Evolutionary conservation across 2,329 filamentous ascomycete species (phyloP).

Genomic region (Aureobasidium lini): DNA sequence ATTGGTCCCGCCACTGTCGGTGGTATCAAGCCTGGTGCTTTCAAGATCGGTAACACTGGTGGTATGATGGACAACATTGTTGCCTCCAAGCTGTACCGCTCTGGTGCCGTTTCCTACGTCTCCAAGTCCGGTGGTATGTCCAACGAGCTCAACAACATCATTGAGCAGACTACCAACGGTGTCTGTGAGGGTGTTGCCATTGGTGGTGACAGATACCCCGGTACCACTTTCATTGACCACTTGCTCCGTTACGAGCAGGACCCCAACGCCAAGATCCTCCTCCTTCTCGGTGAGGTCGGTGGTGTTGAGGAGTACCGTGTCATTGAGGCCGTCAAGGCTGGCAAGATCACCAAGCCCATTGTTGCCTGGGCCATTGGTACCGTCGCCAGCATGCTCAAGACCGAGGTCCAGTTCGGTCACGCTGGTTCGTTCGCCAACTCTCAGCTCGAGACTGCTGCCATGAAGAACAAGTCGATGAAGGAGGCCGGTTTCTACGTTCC

Average conservation of each 20-base stretch:
- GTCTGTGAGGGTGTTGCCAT: slow-evolving; percentile 99
- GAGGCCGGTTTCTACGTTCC: slow-evolving; percentile 93
- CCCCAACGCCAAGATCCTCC: slow-evolving; percentile 93
- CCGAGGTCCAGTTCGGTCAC: slow-evolving; percentile 98
- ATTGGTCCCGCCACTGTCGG: slow-evolving; percentile 97
- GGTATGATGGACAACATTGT: slow-evolving; percentile 99
- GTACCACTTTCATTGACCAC: slow-evolving; percentile 99
- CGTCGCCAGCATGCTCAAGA: slow-evolving; percentile 99
- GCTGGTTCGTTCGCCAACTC: slow-evolving; percentile 99
- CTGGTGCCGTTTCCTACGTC: slow-evolving; percentile 97
- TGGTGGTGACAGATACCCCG: slow-evolving; percentile 96
- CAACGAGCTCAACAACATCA: slow-evolving; percentile 99
- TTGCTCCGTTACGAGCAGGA: slow-evolving; percentile 93
- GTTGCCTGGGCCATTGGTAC: slow-evolving; percentile 99
- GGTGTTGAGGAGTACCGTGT: slow-evolving; percentile 99
- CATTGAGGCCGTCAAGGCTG: slow-evolving; percentile 93
- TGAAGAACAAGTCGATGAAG: slow-evolving; percentile 96
- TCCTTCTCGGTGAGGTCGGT: slow-evolving; percentile 95
- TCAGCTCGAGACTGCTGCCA: slow-evolving; percentile 90
- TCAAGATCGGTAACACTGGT: slow-evolving; percentile 99
- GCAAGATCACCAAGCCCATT: slow-evolving; percentile 94
- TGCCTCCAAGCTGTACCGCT: slow-evolving; percentile 98
- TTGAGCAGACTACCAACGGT: slow-evolving; percentile 91
- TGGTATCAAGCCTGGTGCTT: slow-evolving; percentile 98
- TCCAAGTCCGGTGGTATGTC: slow-evolving; percentile 99